phyloP scores from a whole-genome alignment of 1,284 basidiomycete genomes.

The Coniferiporia weirii region DNA sequence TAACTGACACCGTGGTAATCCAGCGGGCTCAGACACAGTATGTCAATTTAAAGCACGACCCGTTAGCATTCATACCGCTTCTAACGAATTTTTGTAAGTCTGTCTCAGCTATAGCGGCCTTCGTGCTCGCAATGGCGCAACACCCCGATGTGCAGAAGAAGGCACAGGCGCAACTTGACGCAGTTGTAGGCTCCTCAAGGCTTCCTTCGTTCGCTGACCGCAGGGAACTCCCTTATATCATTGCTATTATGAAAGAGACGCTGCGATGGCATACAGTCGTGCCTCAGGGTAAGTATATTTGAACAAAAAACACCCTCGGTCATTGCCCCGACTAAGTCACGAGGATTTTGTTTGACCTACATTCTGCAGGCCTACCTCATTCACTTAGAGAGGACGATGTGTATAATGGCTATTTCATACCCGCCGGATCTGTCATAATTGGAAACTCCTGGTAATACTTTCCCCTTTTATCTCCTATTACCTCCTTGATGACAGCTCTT shows the following conservation, averaged over 20 bases:
- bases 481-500: neutral
- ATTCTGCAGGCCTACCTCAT: conserved; percentile 18
- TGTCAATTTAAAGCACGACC: neutral
- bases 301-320: too few species aligned
- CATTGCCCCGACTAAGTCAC: neutral
- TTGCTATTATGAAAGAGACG: conserved; percentile 57
- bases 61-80: neutral
- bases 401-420: conserved; percentile 19
- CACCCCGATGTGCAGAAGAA: conserved; percentile 45
- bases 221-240: conserved; percentile 52
- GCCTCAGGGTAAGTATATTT: conserved; percentile 29
- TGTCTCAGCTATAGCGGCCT: conserved; percentile 44
- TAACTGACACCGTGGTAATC: too few species aligned
- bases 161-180: conserved; percentile 59
- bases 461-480: too few species aligned
- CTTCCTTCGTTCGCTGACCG: conserved; percentile 59
- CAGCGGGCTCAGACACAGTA: neutral
- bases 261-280: conserved; percentile 56
- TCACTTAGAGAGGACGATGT: conserved; percentile 17
- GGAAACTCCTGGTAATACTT: conserved; percentile 17
- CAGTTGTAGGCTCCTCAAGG: conserved; percentile 52
- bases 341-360: neutral
- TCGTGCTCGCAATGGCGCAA: conserved; percentile 50
- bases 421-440: conserved; percentile 18
- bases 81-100: conserved; percentile 29